Conservation (phyloP, 768 basidiomycete species). For the Tylopilus cervinicoccineus region DNA sequence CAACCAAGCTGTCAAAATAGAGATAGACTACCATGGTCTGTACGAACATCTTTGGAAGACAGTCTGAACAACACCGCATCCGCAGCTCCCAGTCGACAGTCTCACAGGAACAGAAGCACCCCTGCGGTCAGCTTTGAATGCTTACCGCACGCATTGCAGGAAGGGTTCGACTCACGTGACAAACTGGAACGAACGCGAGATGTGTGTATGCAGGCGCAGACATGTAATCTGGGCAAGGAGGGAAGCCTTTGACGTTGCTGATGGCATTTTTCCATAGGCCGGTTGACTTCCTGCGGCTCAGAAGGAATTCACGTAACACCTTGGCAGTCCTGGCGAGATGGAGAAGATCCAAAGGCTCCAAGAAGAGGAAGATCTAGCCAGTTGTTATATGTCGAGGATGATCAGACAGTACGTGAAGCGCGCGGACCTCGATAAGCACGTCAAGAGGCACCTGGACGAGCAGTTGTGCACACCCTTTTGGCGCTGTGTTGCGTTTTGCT, state of each 20-base stretch:
- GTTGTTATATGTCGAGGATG: not conserved
- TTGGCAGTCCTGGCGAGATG: conserved; percentile 31
- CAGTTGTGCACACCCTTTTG: not conserved
- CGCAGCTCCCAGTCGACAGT: conserved; percentile 13
- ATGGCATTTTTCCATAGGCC: conserved; percentile 27
- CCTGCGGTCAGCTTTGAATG: not conserved
- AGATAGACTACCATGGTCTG: not conserved
- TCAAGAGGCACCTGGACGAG: conserved; percentile 14
- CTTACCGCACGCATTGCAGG: not conserved
- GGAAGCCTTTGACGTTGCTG: conserved; percentile 19
- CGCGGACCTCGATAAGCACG: conserved; percentile 12
- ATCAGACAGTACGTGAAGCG: not conserved
- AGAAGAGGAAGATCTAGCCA: conserved; percentile 20
- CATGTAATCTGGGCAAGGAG: conserved; percentile 24
- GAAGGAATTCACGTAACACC: conserved; percentile 25
- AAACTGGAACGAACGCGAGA: conserved; percentile 28
- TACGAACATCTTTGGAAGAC: conserved; percentile 11
- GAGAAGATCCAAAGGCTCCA: conserved; percentile 32
- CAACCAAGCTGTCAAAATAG: not conserved
- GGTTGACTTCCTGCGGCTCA: conserved; percentile 14
- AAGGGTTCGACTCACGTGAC: conserved; percentile 25
- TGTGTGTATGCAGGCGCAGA: conserved; percentile 29
- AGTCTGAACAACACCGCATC: conserved; percentile 7
- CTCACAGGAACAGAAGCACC: conserved; percentile 12
- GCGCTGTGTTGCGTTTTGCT: not conserved